phyloP scores from a whole-genome alignment of 169 alveolate genomes.

The Cryptosporidium bovis region DNA sequence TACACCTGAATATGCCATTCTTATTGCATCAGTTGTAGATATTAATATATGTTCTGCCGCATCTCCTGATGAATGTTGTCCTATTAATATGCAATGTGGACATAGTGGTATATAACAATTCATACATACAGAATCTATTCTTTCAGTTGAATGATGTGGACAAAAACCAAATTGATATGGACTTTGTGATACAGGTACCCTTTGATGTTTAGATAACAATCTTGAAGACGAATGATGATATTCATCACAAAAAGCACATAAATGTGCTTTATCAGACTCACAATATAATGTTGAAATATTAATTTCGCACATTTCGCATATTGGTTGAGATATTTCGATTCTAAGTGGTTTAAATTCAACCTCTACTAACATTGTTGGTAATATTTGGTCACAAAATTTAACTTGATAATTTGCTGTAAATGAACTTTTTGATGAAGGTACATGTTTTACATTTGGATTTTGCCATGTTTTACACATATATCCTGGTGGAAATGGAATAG shows the following conservation, averaged over 20 bases:
- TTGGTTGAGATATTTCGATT: constrained; percentile 85
- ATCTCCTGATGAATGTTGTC: constrained; percentile 86
- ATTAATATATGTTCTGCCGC: constrained; percentile 87
- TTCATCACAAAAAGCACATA: constrained; percentile 88
- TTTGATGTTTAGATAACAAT: constrained; percentile 85
- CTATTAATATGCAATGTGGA: constrained; percentile 87
- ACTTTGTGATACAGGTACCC: constrained; percentile 88
- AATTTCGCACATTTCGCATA: constrained; percentile 85
- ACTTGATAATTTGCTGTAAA: constrained; percentile 79
- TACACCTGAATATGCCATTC: constrained; percentile 85
- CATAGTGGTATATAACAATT: constrained; percentile 87
- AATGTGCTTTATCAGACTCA: constrained; percentile 88
- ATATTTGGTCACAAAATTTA: constrained; percentile 82
- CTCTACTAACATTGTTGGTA: constrained; percentile 81
- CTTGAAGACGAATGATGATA: constrained; percentile 85
- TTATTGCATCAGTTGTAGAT: constrained; percentile 89
- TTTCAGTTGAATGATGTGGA: constrained; percentile 88
- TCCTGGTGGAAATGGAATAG: constrained; percentile 72
- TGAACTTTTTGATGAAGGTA: constrained; percentile 46
- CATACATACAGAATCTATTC: constrained; percentile 89
- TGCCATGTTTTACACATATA: constrained; percentile 73
- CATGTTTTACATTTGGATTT: constrained; percentile 14
- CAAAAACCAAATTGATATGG: constrained; percentile 91
- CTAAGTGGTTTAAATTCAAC: constrained; percentile 83
- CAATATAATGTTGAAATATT: constrained; percentile 83